phyloP scores from a whole-genome alignment of 306 rosid genomes.

The Ormosia emarginata region DNA sequence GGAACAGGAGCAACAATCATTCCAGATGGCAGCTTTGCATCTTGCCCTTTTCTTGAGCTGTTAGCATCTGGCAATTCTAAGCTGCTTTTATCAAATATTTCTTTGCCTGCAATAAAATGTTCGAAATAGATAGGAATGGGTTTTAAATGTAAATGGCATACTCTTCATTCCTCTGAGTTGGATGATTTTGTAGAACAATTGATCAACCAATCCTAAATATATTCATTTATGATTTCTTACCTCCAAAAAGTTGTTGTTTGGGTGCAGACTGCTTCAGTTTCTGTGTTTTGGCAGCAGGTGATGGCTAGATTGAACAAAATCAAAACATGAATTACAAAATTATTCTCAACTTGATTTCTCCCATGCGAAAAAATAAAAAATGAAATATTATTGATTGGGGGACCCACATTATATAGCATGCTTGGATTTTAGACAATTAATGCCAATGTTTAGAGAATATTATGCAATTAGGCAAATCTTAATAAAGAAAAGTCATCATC shows the following conservation, averaged over 20 bases:
- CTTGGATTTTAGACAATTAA: not conserved
- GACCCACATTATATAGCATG: not conserved
- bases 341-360: constrained; percentile 5
- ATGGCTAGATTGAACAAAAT: constrained; percentile 45
- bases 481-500: not conserved
- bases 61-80: constrained; percentile 30
- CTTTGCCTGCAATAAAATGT: constrained; percentile 46
- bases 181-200: not conserved
- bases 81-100: constrained; percentile 26
- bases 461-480: not conserved
- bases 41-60: constrained; percentile 30
- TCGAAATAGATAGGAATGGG: constrained; percentile 6
- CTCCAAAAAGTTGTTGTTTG: constrained; percentile 37
- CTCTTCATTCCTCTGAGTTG: constrained; percentile 6
- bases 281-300: constrained; percentile 56
- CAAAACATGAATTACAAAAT: constrained; percentile 21
- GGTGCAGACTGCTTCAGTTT: constrained; percentile 45
- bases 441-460: not conserved
- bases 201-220: constrained; percentile 1
- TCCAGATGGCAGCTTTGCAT: constrained; percentile 25
- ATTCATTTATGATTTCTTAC: constrained; percentile 45
- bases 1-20: constrained; percentile 20
- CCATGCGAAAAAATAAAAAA: not conserved
- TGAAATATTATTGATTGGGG: not conserved
- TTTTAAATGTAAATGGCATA: constrained; percentile 21